These are phyloP conservation scores for Aaosphaeria arxii DNA, from an alignment of 2,329 filamentous ascomycete genomes.

Conservation along the genomic window DNA sequence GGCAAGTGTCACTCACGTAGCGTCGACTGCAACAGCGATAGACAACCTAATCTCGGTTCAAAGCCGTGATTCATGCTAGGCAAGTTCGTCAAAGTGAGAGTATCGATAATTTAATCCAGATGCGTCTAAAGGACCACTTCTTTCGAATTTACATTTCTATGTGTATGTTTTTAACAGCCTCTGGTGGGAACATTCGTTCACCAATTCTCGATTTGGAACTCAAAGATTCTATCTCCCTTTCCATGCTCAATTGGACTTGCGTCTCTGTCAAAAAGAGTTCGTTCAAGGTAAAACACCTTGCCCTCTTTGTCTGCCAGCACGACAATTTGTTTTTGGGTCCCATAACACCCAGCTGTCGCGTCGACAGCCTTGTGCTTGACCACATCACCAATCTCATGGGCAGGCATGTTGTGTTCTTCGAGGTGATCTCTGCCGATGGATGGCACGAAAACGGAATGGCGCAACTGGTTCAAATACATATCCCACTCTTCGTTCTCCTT, in stretches of 20 bases:
- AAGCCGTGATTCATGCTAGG: too few relatives aligned
- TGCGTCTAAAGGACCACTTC: too few relatives aligned
- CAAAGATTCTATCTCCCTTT: slow-evolving; percentile 46
- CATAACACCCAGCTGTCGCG: slow-evolving; percentile 54
- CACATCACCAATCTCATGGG: slow-evolving; percentile 39
- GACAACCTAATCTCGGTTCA: too few relatives aligned
- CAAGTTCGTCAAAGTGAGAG: too few relatives aligned
- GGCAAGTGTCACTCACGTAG: too few relatives aligned
- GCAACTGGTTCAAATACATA: slow-evolving; percentile 54
- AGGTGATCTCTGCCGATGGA: slow-evolving; percentile 49
- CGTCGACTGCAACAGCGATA: too few relatives aligned
- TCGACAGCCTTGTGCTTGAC: slow-evolving; percentile 34
- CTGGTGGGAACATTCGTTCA: slow-evolving; percentile 5
- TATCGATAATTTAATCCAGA: too few relatives aligned
- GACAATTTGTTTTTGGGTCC: slow-evolving; percentile 63
- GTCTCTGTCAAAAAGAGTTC: slow-evolving; percentile 57
- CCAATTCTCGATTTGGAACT: slow-evolving; percentile 49
- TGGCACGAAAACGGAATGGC: slow-evolving; percentile 61
- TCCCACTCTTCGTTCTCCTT: slow-evolving; percentile 51
- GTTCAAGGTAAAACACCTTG: slow-evolving; percentile 59
- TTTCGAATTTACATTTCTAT: not conserved
- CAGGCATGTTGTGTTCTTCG: slow-evolving; percentile 34
- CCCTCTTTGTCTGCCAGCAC: slow-evolving; percentile 56
- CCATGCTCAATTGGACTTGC: slow-evolving; percentile 46
- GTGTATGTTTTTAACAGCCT: not conserved